Evolutionary conservation across 1,284 basidiomycete species (phyloP).

Genomic region (Leccinum subspadiceum): DNA sequence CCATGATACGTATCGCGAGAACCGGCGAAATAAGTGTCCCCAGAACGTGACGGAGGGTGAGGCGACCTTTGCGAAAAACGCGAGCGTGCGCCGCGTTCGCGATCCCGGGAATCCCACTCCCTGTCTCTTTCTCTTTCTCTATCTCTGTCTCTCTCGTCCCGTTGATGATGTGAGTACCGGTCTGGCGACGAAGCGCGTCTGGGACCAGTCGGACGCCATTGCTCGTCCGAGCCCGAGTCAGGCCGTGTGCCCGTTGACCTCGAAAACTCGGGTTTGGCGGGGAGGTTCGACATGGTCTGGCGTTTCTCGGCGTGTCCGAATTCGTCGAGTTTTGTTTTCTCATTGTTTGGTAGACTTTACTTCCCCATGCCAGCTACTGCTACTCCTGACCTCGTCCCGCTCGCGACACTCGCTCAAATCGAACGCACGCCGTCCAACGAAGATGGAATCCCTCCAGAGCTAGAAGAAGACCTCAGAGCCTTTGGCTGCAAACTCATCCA

Average conservation of each 20-base stretch:
- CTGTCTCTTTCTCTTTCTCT: slow-evolving; percentile 9
- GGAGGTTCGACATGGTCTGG: slow-evolving; percentile 31
- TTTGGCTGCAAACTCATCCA: slow-evolving; percentile 93
- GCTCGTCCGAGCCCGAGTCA: slow-evolving; percentile 25
- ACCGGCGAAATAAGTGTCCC: slow-evolving; percentile 16
- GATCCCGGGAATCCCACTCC: slow-evolving; percentile 19
- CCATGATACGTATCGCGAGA: slow-evolving; percentile 24
- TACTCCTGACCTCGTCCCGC: slow-evolving; percentile 69
- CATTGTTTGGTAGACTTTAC: slow-evolving; percentile 25
- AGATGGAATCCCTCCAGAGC: slow-evolving; percentile 77
- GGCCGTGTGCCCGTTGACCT: slow-evolving; percentile 18
- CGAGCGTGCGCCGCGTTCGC: slow-evolving; percentile 20
- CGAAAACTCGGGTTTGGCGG: slow-evolving; percentile 34
- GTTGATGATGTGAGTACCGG: slow-evolving; percentile 18
- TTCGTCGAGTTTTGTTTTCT: not conserved
- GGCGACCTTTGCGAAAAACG: slow-evolving; percentile 26
- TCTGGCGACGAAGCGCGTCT: slow-evolving; percentile 27
- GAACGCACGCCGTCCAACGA: slow-evolving; percentile 74
- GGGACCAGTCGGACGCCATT: slow-evolving; percentile 19
- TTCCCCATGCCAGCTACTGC: slow-evolving; percentile 23
- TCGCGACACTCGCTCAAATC: slow-evolving; percentile 82
- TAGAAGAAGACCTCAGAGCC: slow-evolving; percentile 85
- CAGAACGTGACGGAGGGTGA: slow-evolving; percentile 11
- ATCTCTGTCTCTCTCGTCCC: slow-evolving; percentile 24
- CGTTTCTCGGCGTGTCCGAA: not conserved